Evolutionary conservation across 1,284 basidiomycete genomes (phyloP).

Genomic region (Afroboletus lepidellus): DNA sequence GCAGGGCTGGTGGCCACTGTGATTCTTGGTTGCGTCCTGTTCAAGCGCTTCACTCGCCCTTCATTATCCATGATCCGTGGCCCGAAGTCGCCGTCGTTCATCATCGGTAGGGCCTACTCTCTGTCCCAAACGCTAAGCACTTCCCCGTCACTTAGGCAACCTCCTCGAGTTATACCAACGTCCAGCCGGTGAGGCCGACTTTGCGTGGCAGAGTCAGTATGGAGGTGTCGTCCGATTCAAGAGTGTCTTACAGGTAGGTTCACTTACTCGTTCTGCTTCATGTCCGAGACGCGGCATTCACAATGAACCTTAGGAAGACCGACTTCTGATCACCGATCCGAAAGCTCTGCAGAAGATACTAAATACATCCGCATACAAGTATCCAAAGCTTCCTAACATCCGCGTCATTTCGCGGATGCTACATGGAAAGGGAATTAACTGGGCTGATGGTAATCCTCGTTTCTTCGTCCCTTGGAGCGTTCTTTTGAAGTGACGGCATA

Average conservation of each 20-base stretch:
- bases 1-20: background rate
- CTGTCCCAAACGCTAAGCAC: background rate
- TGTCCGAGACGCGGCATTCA: background rate
- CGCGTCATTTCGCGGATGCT: background rate
- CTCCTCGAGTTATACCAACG: conserved; percentile 24
- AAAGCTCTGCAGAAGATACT: background rate
- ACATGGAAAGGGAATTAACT: background rate
- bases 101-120: conserved; percentile 24
- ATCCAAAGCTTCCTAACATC: background rate
- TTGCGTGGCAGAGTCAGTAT: background rate
- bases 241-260: background rate
- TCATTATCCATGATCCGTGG: conserved; percentile 33
- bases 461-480: no score
- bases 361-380: background rate
- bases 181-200: background rate
- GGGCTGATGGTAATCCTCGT: background rate
- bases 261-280: background rate
- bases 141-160: conserved; percentile 20
- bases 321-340: background rate
- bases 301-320: background rate
- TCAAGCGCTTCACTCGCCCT: conserved; percentile 5
- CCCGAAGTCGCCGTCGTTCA: conserved; percentile 33
- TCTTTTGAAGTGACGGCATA: background rate
- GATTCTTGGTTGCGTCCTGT: conserved; percentile 10
- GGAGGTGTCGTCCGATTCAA: background rate